A percentile compares a stretch with the other conserved stretches of the same genome.
Conservation (phyloP, 257 asterid genomes). For the Nemophila menziesii region DNA sequence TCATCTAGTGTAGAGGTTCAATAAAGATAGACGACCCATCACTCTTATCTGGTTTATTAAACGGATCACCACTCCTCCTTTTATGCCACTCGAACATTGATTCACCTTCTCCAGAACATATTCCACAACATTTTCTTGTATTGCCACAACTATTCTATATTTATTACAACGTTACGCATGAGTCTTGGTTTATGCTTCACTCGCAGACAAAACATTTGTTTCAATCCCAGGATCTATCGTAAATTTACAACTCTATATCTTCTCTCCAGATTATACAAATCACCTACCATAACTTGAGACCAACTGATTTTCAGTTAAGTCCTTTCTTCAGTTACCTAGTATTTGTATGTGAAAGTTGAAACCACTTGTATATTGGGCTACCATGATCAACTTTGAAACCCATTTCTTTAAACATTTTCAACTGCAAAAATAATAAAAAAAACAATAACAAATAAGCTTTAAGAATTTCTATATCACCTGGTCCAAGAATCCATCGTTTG, state of each 20-base stretch:
- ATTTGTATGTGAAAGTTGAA: conserved; percentile 71
- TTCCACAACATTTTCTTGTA: conserved; percentile 64
- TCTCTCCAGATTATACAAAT: conserved; percentile 82
- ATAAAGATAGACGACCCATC: conserved; percentile 85
- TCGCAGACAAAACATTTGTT: conserved; percentile 18
- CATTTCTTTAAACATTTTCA: conserved; percentile 87
- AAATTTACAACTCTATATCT: conserved; percentile 58
- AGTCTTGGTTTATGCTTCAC: conserved; percentile 25
- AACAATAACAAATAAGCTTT: background rate
- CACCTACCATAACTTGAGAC: conserved; percentile 31
- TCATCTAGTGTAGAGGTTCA: conserved; percentile 98
- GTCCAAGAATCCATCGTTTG: conserved; percentile 92
- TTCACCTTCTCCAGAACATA: conserved; percentile 94
- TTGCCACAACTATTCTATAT: conserved; percentile 80
- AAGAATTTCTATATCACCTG: conserved; percentile 41
- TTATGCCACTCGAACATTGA: conserved; percentile 71
- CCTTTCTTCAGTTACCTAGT: no score
- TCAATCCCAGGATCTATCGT: conserved; percentile 75
- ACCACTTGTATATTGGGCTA: conserved; percentile 75
- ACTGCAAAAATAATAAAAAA: conserved; percentile 29
- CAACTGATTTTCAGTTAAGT: no score
- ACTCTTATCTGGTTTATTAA: conserved; percentile 34
- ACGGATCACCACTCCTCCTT: conserved; percentile 70
- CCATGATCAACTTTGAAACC: conserved; percentile 74
- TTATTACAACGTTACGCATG: conserved; percentile 81